Base-by-base conservation (phyloP, 768 basidiomycete genomes). In the Boletus rufocinnamomeus region DNA sequence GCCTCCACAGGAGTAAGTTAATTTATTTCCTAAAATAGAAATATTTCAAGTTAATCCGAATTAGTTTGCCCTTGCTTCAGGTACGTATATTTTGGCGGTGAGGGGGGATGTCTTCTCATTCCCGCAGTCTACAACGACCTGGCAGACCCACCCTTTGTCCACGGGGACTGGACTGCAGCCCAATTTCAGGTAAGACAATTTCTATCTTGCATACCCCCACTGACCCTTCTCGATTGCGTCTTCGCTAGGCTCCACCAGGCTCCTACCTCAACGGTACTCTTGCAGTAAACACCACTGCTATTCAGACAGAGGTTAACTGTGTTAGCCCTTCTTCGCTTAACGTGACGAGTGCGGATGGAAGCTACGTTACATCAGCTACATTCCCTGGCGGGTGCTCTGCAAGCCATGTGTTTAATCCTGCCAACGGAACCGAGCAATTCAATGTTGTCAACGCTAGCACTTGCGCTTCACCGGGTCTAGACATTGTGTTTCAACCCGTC, bases 71-170 rank as follows among this genome's bases (percentile, higher is more conserved):
- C 59, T 69, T 14, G 69, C 72, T 34, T 72, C 71, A 57, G 63
- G 72, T 72, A 52, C 17, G 57, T 23, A 10, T 9, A 11, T 43
- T 17, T 44, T 23, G 28, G 2, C 19, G n/a, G 50, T 25, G 37
- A 44, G 6, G 23, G 8, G 10, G 32, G 4, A 14, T 19, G 25
- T 10, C 0, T 40, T 35, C 52, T 63, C 30, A 64, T 52, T 32
- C 25, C 27, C 27, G 41, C 14, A 73, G 72, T 72, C 11, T 73
- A 74, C 43, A 60, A 82, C 60, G 63, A 69, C 19, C 67, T 88
- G 7, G 64, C 73, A 6, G 84, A 86, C 56, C 88, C 88, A 2
- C 82, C 85, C 9, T 89, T 87, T 63, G 73, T 88, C 23, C 50
- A 63, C 8, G 67, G 66, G 0, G 73, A 67, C 1, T 89, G 86